Base-by-base conservation (phyloP, 495 filamentous ascomycete species). In the Glonium stellatum region DNA sequence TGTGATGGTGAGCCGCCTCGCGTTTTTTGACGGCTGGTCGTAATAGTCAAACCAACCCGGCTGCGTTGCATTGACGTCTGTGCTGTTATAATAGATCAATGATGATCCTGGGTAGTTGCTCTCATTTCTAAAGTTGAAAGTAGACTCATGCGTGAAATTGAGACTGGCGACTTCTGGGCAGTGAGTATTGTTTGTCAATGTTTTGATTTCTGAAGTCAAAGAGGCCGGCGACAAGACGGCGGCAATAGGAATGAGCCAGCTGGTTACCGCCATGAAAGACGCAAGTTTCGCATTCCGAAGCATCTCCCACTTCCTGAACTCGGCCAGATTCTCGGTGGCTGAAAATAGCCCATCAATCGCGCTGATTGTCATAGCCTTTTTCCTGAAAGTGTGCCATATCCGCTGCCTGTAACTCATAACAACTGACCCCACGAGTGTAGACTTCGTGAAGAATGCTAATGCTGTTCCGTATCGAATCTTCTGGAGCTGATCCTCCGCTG, bases 211-310 rank as follows among this genome's bases (percentile, higher is more conserved):
- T 5, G 73, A 68, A 1, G 74, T 77, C 19, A 77, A 68, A 0
- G 74, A 55, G 35, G 69, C 71, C 15, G 74, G 74, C 9, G 74
- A 70, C 5, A 76, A 46, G 15, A 77, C 70, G 0, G 73, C 70
- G 12, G 72, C 72, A 11, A 76, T 65, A 12, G 73, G 74, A 41
- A 75, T 76, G 27, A 74, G 52, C 73, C 74, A 76, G 31, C 66
- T 68, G 18, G 61, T 62, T 4, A 71, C 13, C 12, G 74, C 74
- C 72, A 76, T 74, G 15, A 74, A 60, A 12, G 71, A 70, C 19
- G 73, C 72, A 15, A 76, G 49, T 51, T 73, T 74, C 15, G 69
- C 68, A 34, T 72, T 75, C 21, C 57, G 47, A 21, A 71, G 61
- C 59, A 75, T 72, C 57, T 74, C 72, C 44, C 60, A 67, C n/a